Conservation (phyloP, 768 basidiomycete genomes). For the Termitomyces sp. region DNA sequence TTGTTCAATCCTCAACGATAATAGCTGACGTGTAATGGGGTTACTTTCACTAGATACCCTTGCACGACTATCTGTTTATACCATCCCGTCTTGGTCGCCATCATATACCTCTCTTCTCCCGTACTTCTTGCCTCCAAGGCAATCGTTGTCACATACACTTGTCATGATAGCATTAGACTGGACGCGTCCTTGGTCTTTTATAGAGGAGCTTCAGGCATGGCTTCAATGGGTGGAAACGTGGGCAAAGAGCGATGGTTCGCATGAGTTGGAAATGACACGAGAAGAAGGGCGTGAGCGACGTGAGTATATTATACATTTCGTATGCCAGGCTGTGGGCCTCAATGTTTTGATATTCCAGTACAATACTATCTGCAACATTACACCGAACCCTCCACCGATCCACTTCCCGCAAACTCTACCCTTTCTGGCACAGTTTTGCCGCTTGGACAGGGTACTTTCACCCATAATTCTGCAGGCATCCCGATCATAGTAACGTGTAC, state of each 20-base stretch:
- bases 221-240: slow-evolving; percentile 80
- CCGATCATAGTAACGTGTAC: slow-evolving; percentile 89
- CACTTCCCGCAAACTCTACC: slow-evolving; percentile 55
- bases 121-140: slow-evolving; percentile 70
- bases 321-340: background rate
- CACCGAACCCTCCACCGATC: slow-evolving; percentile 69
- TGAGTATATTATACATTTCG: slow-evolving; percentile 33
- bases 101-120: slow-evolving; percentile 71
- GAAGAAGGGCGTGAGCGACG: slow-evolving; percentile 83
- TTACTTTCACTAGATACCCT: slow-evolving; percentile 58
- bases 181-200: slow-evolving; percentile 91
- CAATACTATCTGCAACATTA: slow-evolving; percentile 90
- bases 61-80: slow-evolving; percentile 86
- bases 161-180: slow-evolving; percentile 90
- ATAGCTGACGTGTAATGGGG: background rate
- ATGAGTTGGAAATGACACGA: slow-evolving; percentile 68
- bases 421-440: slow-evolving; percentile 72
- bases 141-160: slow-evolving; percentile 62
- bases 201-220: slow-evolving; percentile 83
- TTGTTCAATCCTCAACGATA: background rate
- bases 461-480: slow-evolving; percentile 81
- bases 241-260: slow-evolving; percentile 62
- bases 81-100: slow-evolving; percentile 76
- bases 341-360: slow-evolving; percentile 40
- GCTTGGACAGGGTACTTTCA: slow-evolving; percentile 78